These are phyloP conservation scores for Bryoglossum gracile DNA, from an alignment of 495 filamentous ascomycete species.

Conservation along the genomic window DNA sequence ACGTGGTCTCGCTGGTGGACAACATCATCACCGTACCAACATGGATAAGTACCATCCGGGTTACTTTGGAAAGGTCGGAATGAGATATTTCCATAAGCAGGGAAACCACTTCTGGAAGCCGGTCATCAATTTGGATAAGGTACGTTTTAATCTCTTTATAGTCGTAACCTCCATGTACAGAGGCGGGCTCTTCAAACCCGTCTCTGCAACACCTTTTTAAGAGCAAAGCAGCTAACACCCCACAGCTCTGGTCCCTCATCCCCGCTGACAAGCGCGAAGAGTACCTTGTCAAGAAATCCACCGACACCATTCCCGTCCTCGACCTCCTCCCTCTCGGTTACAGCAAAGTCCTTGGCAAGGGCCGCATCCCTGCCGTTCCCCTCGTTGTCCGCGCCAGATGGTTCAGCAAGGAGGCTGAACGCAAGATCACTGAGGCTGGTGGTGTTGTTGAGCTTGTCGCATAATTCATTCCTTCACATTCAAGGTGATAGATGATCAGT, in stretches of 20 bases:
- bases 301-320: slow-evolving; percentile 81
- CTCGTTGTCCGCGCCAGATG: slow-evolving; percentile 83
- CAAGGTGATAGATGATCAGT: background rate
- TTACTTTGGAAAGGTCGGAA: slow-evolving; percentile 98
- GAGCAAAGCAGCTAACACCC: slow-evolving; percentile 3
- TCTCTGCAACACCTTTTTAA: background rate
- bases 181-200: background rate
- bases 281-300: slow-evolving; percentile 65
- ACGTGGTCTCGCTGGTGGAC: slow-evolving; percentile 93
- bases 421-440: slow-evolving; percentile 92
- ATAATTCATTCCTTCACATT: slow-evolving; percentile 39
- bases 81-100: slow-evolving; percentile 91
- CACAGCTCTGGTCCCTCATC: slow-evolving; percentile 74
- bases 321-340: slow-evolving; percentile 88
- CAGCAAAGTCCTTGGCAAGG: slow-evolving; percentile 91
- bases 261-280: slow-evolving; percentile 76
- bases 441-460: slow-evolving; percentile 88
- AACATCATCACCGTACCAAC: slow-evolving; percentile 93
- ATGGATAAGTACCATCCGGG: slow-evolving; percentile 91
- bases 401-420: slow-evolving; percentile 81
- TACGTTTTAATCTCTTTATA: slow-evolving; percentile 12
- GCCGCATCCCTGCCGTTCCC: slow-evolving; percentile 76
- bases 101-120: slow-evolving; percentile 84
- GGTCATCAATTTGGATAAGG: slow-evolving; percentile 29
- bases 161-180: background rate